These are phyloP conservation scores for Triticum turgidum DNA, from an alignment of 176 grass and related monocot species.

Conservation along the genomic window DNA sequence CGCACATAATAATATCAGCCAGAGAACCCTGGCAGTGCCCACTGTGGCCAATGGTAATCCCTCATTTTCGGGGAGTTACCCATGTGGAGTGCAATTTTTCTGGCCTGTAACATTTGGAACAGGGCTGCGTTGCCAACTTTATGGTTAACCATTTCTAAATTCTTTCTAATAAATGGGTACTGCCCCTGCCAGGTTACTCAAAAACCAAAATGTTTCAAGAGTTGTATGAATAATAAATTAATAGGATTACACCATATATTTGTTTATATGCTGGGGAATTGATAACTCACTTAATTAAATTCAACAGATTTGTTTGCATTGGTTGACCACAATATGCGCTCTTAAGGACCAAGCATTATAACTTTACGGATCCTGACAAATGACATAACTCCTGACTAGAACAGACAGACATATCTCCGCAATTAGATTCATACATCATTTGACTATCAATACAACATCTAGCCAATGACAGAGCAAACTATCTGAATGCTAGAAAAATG, in stretches of 20 bases:
- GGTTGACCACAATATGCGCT: background rate
- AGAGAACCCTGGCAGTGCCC: background rate
- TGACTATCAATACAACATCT: background rate
- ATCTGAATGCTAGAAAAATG: background rate
- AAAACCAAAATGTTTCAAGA: background rate
- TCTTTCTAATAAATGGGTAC: background rate
- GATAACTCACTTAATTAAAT: background rate
- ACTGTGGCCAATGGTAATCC: background rate
- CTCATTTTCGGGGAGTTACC: background rate
- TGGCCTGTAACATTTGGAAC: background rate
- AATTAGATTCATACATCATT: background rate
- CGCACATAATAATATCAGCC: background rate
- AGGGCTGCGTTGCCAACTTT: background rate
- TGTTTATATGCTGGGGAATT: background rate
- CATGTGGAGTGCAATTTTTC: background rate
- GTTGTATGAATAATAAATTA: background rate
- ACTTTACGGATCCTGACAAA: background rate
- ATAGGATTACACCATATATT: background rate
- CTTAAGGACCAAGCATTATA: background rate
- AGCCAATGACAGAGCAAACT: background rate
- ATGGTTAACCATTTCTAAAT: background rate
- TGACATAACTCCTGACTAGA: background rate
- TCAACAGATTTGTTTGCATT: background rate
- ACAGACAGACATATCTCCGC: background rate
- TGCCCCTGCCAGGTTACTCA: background rate